phyloP scores from a whole-genome alignment of 192 early-diverging fungal species.

The Polychytrium aggregatum region DNA sequence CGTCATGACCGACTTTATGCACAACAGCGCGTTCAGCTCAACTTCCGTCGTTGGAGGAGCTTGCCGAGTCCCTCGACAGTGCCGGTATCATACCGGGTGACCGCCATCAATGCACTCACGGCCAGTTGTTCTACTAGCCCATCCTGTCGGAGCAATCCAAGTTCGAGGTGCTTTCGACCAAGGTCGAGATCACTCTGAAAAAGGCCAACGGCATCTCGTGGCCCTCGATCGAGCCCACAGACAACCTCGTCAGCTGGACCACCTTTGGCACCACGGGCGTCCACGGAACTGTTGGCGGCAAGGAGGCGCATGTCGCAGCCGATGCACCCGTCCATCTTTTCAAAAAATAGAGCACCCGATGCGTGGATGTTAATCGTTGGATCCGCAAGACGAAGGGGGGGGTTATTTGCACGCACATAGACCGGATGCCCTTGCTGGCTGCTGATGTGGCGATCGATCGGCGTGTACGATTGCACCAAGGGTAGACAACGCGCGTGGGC shows the following conservation, averaged over 20 bases:
- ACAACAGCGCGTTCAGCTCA: no score
- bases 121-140: constrained; percentile 25
- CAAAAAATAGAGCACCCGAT: constrained; percentile 25
- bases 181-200: constrained; percentile 85
- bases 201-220: constrained; percentile 81
- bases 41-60: no score
- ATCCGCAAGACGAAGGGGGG: no score
- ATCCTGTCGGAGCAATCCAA: constrained; percentile 63
- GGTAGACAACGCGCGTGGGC: no score
- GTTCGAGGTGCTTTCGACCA: constrained; percentile 78
- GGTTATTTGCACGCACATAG: no score
- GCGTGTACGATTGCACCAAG: no score
- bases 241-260: constrained; percentile 58
- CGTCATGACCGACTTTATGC: background rate
- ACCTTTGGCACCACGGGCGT: constrained; percentile 69
- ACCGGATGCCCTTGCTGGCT: no score
- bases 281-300: constrained; percentile 51
- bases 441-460: no score
- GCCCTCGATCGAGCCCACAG: constrained; percentile 62
- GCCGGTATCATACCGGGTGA: no score
- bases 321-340: constrained; percentile 31
- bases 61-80: no score
- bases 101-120: no score
- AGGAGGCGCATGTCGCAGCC: constrained; percentile 40
- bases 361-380: no score